Evolutionary conservation across 2,329 filamentous ascomycete species (phyloP).

Genomic region (Exophiala dermatitidis): DNA sequence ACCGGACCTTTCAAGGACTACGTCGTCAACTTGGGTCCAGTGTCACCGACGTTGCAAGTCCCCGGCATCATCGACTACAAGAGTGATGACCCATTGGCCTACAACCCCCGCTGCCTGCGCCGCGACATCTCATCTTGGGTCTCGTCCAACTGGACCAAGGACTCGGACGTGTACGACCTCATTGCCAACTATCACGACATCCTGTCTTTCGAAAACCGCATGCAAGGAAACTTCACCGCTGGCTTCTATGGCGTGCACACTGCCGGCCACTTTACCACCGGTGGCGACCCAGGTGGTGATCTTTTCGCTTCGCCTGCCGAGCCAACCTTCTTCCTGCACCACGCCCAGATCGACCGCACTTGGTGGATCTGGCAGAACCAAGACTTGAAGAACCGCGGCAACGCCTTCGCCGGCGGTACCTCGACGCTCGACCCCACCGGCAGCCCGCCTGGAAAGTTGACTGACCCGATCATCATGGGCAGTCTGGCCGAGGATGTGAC

Average conservation of each 20-base stretch:
- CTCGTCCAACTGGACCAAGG: constrained; percentile 21
- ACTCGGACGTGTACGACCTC: constrained; percentile 17
- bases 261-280: constrained; percentile 22
- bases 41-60: constrained; percentile 16
- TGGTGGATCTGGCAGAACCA: constrained; percentile 23
- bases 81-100: constrained; percentile 20
- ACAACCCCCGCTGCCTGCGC: constrained; percentile 21
- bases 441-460: constrained; percentile 19
- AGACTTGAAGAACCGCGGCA: constrained; percentile 16
- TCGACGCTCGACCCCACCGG: constrained; percentile 16
- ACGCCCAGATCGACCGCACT: constrained; percentile 20
- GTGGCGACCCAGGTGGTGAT: constrained; percentile 22
- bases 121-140: constrained; percentile 24
- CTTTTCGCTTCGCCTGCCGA: constrained; percentile 20
- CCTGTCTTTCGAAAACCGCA: constrained; percentile 17
- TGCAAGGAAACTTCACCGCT: constrained; percentile 16
- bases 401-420: constrained; percentile 16
- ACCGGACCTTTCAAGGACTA: constrained; percentile 32
- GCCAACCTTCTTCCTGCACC: constrained; percentile 22
- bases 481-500: constrained; percentile 6
- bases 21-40: constrained; percentile 31
- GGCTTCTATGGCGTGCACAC: constrained; percentile 22
- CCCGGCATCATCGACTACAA: constrained; percentile 17
- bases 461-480: constrained; percentile 17
- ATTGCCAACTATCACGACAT: constrained; percentile 18